These are phyloP conservation scores for Aquilaria sinensis DNA, from an alignment of 345 rosid species.

Conservation along the genomic window DNA sequence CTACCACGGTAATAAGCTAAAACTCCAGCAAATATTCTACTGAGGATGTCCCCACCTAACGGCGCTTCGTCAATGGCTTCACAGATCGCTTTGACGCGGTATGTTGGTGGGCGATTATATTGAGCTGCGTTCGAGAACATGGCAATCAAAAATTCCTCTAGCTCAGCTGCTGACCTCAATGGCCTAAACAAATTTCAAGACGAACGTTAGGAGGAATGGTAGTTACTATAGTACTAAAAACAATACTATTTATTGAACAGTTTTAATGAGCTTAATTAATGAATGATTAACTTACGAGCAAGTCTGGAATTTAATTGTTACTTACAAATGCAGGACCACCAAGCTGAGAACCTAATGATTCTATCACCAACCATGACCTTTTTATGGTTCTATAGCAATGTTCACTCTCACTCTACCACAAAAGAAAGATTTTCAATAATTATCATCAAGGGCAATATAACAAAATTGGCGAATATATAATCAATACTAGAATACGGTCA, in stretches of 20 bases:
- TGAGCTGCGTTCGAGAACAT: conserved; percentile 16
- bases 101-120: conserved; percentile 16
- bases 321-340: too few species aligned
- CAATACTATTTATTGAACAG: background rate
- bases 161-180: conserved; percentile 16
- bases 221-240: too few species aligned
- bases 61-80: conserved; percentile 19
- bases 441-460: too few species aligned
- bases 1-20: conserved; percentile 1
- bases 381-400: conserved; percentile 30
- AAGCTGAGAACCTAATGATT: background rate
- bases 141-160: background rate
- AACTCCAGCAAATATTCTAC: conserved; percentile 22
- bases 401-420: conserved; percentile 11
- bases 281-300: too few species aligned
- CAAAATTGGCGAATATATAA: too few species aligned
- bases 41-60: conserved; percentile 11
- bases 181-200: conserved; percentile 17
- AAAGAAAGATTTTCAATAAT: too few species aligned
- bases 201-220: background rate
- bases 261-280: too few species aligned
- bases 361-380: conserved; percentile 33
- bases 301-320: too few species aligned
- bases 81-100: conserved; percentile 20
- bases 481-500: too few species aligned